Percentiles rank a stretch among this genome's conserved stretches.
phyloP scores from a whole-genome alignment of 352 stramenopile genomes.

The Pythium pyrilobum region DNA sequence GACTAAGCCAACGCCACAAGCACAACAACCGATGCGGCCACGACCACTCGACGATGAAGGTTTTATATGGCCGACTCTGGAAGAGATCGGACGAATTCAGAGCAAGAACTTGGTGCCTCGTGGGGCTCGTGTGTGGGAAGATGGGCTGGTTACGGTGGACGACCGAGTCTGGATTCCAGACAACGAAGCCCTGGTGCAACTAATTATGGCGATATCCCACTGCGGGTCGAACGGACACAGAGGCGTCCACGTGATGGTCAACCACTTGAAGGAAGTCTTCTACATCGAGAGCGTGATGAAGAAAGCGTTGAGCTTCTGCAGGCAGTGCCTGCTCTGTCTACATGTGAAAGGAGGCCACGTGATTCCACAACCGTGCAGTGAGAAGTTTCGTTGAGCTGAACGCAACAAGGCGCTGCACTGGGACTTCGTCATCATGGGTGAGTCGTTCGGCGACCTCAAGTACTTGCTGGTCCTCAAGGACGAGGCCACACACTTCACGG shows the following conservation, averaged over 20 bases:
- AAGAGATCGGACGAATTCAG: slow-evolving; percentile 5
- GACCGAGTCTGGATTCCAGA: slow-evolving; percentile 6
- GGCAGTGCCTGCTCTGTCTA: slow-evolving; percentile 14
- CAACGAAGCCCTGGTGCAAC: neutral
- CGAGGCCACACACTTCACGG: slow-evolving; percentile 21
- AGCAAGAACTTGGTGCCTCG: neutral
- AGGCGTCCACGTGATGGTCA: slow-evolving; percentile 4
- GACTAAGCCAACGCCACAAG: neutral
- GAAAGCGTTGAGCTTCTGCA: neutral
- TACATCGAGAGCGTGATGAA: neutral
- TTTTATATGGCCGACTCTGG: slow-evolving; percentile 13
- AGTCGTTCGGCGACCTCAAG: slow-evolving; percentile 14
- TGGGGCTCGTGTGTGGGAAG: neutral
- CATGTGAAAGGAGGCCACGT: slow-evolving; percentile 12
- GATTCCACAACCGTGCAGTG: slow-evolving; percentile 5
- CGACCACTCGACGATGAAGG: slow-evolving; percentile 2
- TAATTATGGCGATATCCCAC: slow-evolving; percentile 9
- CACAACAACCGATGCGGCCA: neutral
- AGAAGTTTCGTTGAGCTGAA: slow-evolving; percentile 2
- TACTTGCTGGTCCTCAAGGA: slow-evolving; percentile 30
- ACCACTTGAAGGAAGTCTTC: neutral
- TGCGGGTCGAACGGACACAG: slow-evolving; percentile 18
- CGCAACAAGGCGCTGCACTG: slow-evolving; percentile 22
- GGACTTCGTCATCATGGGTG: slow-evolving; percentile 26
- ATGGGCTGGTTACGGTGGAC: neutral